These are phyloP conservation scores for Amanita jacksonii DNA, from an alignment of 768 basidiomycete species.

Conservation along the genomic window DNA sequence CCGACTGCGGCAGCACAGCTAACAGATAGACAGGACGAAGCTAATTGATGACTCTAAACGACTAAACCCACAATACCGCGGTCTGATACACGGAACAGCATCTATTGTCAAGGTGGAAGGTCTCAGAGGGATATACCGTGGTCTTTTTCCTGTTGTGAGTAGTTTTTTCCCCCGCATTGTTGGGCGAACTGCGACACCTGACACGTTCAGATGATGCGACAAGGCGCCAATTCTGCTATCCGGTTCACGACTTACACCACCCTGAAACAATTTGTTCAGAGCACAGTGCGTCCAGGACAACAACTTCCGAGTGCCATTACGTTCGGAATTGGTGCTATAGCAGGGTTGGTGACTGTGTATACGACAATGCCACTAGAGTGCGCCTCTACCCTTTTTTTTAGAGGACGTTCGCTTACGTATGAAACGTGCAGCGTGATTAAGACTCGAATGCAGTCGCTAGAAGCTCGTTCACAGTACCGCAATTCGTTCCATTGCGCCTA, in stretches of 20 bases:
- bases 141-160: constrained; percentile 87
- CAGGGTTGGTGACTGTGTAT: constrained; percentile 93
- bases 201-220: constrained; percentile 75
- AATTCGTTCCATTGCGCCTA: constrained; percentile 97
- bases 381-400: constrained; percentile 16
- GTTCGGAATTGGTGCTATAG: constrained; percentile 89
- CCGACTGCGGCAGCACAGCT: constrained; percentile 60
- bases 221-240: constrained; percentile 96
- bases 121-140: constrained; percentile 75
- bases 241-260: constrained; percentile 94
- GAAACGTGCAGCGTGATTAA: constrained; percentile 72
- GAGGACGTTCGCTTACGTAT: neutral
- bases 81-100: constrained; percentile 75
- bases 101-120: constrained; percentile 84
- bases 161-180: neutral
- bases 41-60: constrained; percentile 91
- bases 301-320: constrained; percentile 81
- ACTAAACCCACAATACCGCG: constrained; percentile 76
- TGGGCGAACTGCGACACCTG: neutral
- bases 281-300: constrained; percentile 69
- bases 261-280: constrained; percentile 87
- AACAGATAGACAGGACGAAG: constrained; percentile 61
- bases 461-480: constrained; percentile 73
- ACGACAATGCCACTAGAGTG: constrained; percentile 81
- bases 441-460: constrained; percentile 94